Base-by-base conservation (phyloP, 257 asterid genomes). In the Leptodermis oblonga region DNA sequence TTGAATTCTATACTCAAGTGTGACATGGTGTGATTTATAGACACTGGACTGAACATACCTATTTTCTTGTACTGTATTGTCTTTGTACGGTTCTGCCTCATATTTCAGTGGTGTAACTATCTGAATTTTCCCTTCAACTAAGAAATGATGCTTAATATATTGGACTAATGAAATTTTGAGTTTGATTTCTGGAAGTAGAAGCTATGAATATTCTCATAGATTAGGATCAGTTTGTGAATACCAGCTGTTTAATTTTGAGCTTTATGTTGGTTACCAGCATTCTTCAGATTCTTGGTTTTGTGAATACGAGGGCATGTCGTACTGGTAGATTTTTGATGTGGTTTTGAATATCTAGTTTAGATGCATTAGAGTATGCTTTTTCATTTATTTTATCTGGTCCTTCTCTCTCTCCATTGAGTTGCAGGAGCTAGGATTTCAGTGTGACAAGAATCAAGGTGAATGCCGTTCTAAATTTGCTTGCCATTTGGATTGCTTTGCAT, bases 391-490 rank as follows among this genome's bases (percentile, higher is more conserved):
- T 61, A 55, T 36, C 15, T 67, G 30, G 36, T 59, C 56, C 34
- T 74, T 26, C 56, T 63, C 64, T 69, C 45, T 73, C 61, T 43
- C 62, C 72, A 65, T 71, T 78, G 68, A 69, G 61, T 54, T 79
- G 65, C 88, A 94, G 99, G 97, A 90, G 82, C 96, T 94, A 73
- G 99, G 99, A 72, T 94, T 94, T 84, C 85, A 76, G 71, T 94
- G 95, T 70, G 99, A 94, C 80, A 86, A 73, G 82, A 80, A 71
- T 82, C 96, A 90, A 86, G 99, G 99, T 45, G 99, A 94, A 86
- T 94, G 96, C 69, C 96, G 96, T 75, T 90, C 99, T 73, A 94
- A 91, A 82, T 94, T 87, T 86, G 91, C 97, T 66, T 94, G 99
- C 83, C 99, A 94, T 83, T 79, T 94, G 75, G 99, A 94, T 75